phyloP scores from a whole-genome alignment of 148 eudicot species.

The Agrostemma githago region DNA sequence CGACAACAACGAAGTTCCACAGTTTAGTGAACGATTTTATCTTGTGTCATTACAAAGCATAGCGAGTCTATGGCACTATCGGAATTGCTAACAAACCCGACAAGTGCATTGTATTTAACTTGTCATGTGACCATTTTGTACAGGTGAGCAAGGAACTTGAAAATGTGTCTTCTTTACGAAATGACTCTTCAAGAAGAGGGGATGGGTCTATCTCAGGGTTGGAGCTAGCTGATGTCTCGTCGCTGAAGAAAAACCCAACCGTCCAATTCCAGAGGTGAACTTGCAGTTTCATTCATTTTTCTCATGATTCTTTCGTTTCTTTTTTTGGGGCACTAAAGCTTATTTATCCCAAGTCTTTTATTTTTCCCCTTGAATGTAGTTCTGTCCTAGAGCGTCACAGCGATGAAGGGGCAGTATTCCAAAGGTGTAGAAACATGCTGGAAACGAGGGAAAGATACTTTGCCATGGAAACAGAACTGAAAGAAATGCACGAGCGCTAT shows the following conservation, averaged over 20 bases:
- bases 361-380: constrained; percentile 31
- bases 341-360: not conserved
- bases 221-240: constrained; percentile 86
- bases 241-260: constrained; percentile 64
- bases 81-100: not conserved
- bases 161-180: constrained; percentile 53
- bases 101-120: not conserved
- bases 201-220: constrained; percentile 84
- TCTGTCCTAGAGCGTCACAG: constrained; percentile 78
- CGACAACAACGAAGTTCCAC: too few species aligned
- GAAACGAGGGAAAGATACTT: constrained; percentile 62
- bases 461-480: constrained; percentile 61
- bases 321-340: not conserved
- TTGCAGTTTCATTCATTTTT: not conserved
- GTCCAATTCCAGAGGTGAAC: constrained; percentile 75
- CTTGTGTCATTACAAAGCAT: not conserved
- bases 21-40: not conserved
- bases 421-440: constrained; percentile 81
- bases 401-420: constrained; percentile 74
- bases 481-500: constrained; percentile 84
- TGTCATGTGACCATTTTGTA: not conserved
- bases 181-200: constrained; percentile 54
- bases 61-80: not conserved
- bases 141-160: constrained; percentile 78
- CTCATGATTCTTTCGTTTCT: not conserved